Evolutionary conservation across 768 basidiomycete genomes (phyloP).

Genomic region (Tulasnella calospora): DNA sequence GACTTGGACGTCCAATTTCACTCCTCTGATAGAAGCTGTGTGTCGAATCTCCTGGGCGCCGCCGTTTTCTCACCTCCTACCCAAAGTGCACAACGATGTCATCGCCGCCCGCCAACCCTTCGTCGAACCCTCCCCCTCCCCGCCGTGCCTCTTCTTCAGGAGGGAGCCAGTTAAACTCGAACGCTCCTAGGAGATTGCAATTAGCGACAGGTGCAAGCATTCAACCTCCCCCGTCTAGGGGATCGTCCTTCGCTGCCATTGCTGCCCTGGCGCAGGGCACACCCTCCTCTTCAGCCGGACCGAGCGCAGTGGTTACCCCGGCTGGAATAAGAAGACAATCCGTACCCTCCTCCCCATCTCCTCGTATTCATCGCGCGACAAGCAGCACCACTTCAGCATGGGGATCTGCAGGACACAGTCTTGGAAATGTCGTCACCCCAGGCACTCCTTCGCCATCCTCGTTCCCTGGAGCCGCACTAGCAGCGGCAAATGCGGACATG

Average conservation of each 20-base stretch:
- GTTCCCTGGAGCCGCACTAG: background rate
- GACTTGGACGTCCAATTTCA: background rate
- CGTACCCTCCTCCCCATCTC: background rate
- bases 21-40: background rate
- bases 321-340: background rate
- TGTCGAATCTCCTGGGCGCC: background rate
- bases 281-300: background rate
- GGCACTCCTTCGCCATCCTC: slow-evolving; percentile 8
- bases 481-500: background rate
- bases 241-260: background rate
- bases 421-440: background rate
- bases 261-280: background rate
- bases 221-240: background rate
- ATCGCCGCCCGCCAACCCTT: background rate
- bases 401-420: slow-evolving; percentile 2
- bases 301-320: background rate
- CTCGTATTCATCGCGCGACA: slow-evolving; percentile 14
- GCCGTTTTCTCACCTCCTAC: background rate
- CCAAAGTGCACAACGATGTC: background rate
- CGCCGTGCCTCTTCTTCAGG: background rate
- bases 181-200: background rate
- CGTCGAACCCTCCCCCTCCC: background rate
- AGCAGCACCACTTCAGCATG: background rate
- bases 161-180: background rate
- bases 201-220: background rate